Evolutionary conservation across 2,329 filamentous ascomycete species (phyloP), one percentile per base, ranked within the genome.

Genomic region (Ophiostoma quercus): DNA sequence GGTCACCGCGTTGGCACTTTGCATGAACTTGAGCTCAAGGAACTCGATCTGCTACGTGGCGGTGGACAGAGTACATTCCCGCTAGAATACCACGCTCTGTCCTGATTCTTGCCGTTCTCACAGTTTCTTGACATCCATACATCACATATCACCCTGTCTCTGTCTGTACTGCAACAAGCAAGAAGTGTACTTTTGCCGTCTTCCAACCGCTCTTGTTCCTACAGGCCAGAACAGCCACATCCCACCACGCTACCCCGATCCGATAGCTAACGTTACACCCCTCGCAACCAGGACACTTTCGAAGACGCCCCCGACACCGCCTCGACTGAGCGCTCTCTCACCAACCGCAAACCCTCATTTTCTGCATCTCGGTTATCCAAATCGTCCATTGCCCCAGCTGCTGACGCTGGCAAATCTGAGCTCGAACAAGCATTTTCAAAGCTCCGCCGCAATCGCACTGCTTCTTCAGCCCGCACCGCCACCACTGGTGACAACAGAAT

Each of bases 251-350:
- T 63, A 63, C 60, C 37, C 51, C 65, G 60, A 37, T 65, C 37
- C 34, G 60, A 67, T 67, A 3, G 69, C 70, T 73, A 54, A 71
- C 71, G 34, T 51, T 34, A 43, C 43, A 67, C 68, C 32, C 37
- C n/a, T 19, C 4, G 5, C 14, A 22, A 41, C 62, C 74, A 92
- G 89, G 90, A 94, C 75, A 86, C 86, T 19, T 96, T 96, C 76
- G 92, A 96, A 80, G 92, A 97, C 83, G 92, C 92, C 69, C 82
- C 87, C 74, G 90, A 92, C 78, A 86, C 84, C 71, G 79, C 82
- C 65, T 88, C 87, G 43, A 66, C 65, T 16, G 82, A 86, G 68
- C 86, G 90, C 72, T 92, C 90, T 34, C 79, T 92, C 72, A 88
- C 85, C 51, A 83, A 82, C 74, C 80, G 83, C 76, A 81, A 78